Conservation (phyloP, 192 early-diverging fungal species). For the Umbelopsis sp. region DNA sequence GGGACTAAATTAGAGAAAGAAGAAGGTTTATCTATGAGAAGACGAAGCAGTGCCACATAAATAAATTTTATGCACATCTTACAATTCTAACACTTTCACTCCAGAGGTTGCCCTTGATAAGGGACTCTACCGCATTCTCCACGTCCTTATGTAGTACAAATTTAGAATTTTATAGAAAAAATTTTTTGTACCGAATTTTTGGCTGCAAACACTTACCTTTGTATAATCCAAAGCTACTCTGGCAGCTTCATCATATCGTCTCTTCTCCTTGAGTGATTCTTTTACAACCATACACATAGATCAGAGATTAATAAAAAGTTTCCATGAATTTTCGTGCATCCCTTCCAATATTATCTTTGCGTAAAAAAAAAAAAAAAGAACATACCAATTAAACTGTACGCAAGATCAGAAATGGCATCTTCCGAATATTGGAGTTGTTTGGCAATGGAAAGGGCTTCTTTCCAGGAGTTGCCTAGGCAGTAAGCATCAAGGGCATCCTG, state of each 20-base stretch:
- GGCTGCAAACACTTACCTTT: conserved; percentile 22
- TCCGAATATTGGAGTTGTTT: conserved; percentile 51
- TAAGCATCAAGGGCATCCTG: conserved; percentile 64
- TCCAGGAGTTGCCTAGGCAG: conserved; percentile 60
- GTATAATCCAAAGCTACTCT: conserved; percentile 71
- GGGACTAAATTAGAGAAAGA: conserved; percentile 37
- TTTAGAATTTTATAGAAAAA: background rate
- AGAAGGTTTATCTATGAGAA: no score
- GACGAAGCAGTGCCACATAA: no score
- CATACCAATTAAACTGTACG: conserved; percentile 58
- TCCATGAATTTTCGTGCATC: no score
- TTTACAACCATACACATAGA: background rate
- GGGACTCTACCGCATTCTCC: conserved; percentile 66
- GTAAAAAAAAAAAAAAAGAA: background rate
- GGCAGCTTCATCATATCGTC: conserved; percentile 70
- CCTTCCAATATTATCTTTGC: background rate
- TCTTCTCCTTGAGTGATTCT: conserved; percentile 58
- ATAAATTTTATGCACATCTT: conserved; percentile 11
- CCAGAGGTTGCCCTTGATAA: conserved; percentile 79
- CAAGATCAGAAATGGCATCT: conserved; percentile 52
- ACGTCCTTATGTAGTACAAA: conserved; percentile 54
- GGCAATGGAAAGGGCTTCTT: conserved; percentile 68
- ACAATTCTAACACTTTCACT: conserved; percentile 72
- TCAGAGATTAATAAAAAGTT: background rate
- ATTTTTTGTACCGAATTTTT: background rate